These are phyloP conservation scores for Physcomitrellopsis africana DNA, from an alignment of 225 moss, liverwort and hornwort species.

Conservation along the genomic window DNA sequence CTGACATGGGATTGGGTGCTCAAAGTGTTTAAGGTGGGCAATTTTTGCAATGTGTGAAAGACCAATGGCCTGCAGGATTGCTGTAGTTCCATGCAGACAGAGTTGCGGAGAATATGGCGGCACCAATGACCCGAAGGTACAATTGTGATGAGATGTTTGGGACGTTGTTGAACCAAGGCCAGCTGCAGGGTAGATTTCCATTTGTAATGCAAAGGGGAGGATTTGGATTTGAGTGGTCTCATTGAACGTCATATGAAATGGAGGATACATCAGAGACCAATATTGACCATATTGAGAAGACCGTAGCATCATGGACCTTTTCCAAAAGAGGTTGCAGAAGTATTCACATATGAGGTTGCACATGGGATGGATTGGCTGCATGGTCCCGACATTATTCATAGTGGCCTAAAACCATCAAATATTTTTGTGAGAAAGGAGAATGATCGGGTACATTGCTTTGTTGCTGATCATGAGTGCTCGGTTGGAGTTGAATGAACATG, in stretches of 20 bases:
- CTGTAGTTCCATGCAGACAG: neutral
- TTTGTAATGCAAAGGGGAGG: neutral
- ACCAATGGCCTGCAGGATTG: neutral
- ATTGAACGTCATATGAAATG: neutral
- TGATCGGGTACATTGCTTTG: neutral
- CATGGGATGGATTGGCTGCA: constrained; percentile 14
- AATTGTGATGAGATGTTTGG: neutral
- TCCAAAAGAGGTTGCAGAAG: neutral
- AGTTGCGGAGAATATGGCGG: neutral
- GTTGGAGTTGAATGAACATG: neutral
- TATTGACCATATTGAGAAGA: no score
- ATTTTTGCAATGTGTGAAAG: neutral
- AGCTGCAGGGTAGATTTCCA: neutral
- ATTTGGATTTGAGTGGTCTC: neutral
- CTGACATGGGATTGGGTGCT: neutral
- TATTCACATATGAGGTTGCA: neutral
- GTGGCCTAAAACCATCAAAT: constrained; percentile 9
- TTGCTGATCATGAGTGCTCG: constrained; percentile 4
- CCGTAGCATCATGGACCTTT: neutral
- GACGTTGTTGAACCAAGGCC: neutral
- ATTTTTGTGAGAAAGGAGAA: neutral
- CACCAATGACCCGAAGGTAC: neutral
- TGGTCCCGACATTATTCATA: constrained; percentile 2
- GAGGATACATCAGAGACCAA: no score
- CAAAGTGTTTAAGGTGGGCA: neutral